Base-by-base conservation (phyloP, 1,139 yeast genomes). In the Pneumocystis wakefieldiae region DNA sequence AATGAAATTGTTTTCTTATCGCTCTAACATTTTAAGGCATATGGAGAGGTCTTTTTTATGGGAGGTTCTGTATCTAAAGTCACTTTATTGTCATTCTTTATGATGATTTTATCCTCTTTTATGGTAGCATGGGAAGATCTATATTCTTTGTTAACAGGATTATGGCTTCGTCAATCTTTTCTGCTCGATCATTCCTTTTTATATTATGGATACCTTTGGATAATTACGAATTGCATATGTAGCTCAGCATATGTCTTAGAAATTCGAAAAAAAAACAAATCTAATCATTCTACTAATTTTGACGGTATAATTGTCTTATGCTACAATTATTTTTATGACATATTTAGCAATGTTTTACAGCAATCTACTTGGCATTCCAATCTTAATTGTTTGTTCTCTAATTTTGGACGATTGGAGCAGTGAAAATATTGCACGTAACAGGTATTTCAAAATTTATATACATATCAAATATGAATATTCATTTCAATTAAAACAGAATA, bases 1-100 rank as follows among this genome's bases (percentile, higher is more conserved):
- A 10, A 14, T 48, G 3, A 48, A 12, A 8, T 48, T 24, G 12
- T 19, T 24, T 48, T 19, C 19, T 12, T 48, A 24, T 24, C 6
- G 5, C 17, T 3, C 55, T 48, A 24, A 48, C n/a, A 12, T 48
- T 48, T 19, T 15, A 92, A 92, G 75, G 98, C 98, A 60, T 92
- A 92, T 74, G 97, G 97, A 77, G 98, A 92, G 78, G 97, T 91
- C 59, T 72, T 94, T 68, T 92, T 97, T 95, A 92, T 92, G 72
- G 96, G 97, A 67, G 97, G 97, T 68, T 78, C 80, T 67, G 97
- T 92, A 71, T 85, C 96, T 64, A 76, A 92, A 60, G 85, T 91
- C 94, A 91, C 96, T 62, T 79, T 92, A 68, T 84, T 88, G 62
- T 87, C 97, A 1, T 92, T 94, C 75, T 72, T 83, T 64, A 80